phyloP scores from a whole-genome alignment of 2,329 filamentous ascomycete genomes.

The Pyricularia sp. region DNA sequence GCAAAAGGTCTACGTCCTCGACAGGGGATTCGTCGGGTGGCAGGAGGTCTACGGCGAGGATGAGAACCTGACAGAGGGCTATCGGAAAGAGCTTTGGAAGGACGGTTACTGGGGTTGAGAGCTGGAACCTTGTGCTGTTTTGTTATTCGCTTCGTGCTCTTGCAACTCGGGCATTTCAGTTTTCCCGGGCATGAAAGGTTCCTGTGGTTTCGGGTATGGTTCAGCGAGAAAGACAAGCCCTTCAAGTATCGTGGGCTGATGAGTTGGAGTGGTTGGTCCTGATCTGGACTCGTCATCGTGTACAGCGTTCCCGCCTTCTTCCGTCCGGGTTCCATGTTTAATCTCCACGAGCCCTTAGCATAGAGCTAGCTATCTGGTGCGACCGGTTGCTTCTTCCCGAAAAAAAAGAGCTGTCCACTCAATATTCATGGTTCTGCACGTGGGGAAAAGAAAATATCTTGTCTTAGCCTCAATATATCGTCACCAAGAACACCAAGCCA shows the following conservation, averaged over 20 bases:
- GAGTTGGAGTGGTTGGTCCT: neutral
- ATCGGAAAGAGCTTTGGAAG: constrained; percentile 76
- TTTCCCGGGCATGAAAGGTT: neutral
- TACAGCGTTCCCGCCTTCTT: neutral
- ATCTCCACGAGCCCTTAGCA: neutral
- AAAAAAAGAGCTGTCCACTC: neutral
- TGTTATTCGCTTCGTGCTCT: neutral
- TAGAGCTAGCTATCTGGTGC: neutral
- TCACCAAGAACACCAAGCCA: neutral
- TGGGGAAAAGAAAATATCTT: neutral
- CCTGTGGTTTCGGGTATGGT: neutral
- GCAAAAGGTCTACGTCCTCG: constrained; percentile 74
- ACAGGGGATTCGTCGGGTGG: constrained; percentile 81
- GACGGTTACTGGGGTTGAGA: constrained; percentile 33
- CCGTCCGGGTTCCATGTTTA: neutral
- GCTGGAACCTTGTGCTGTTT: neutral
- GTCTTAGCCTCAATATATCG: neutral
- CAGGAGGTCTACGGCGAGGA: constrained; percentile 77
- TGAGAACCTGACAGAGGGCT: constrained; percentile 72
- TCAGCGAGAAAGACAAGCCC: neutral
- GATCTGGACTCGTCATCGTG: neutral
- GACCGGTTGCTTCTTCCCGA: neutral
- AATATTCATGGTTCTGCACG: neutral
- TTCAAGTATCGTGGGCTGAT: neutral
- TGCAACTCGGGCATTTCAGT: neutral